Evolutionary conservation across 2,329 filamentous ascomycete genomes (phyloP), one percentile per base, ranked within the genome.

Genomic region (Neonectria coccinea): DNA sequence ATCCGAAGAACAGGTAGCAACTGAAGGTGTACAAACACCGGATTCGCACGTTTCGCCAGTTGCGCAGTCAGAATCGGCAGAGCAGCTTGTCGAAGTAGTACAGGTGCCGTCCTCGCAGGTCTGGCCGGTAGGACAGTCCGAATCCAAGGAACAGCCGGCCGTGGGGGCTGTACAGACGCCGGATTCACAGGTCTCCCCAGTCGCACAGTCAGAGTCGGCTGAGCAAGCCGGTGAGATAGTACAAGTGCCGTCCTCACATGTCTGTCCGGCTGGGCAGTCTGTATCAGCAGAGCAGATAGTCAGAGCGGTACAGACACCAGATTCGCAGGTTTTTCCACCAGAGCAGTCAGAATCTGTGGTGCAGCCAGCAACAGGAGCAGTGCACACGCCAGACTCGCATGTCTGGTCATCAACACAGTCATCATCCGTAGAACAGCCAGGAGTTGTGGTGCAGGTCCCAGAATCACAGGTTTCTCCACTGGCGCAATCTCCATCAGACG

Each of bases 361-460:
- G n/a, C 39, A 42, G 8, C 5, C n/a, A 42, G 39, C 1, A 18
- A 16, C 12, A 2, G 48, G 10, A 7, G n/a, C 10, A 27, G 44
- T 20, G 22, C 59, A 62, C 1, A 20, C 45, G 4, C 31, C 25
- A 18, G 25, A 50, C 25, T 50, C n/a, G 14, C 44, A 61, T 2
- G 6, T 60, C 50, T 48, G 22, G 22, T 51, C 57, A 55, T 33
- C 57, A 5, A 25, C 31, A 27, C 57, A 60, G 5, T 44, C 41
- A 11, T 33, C 31, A 8, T 44, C 41, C 9, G 18, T 20, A 6
- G 41, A 7, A 20, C 41, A 44, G 4, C 10, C 31, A 20, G n/a
- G 12, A 8, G n/a, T 20, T 10, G 16, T n/a, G 5, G n/a, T n/a
- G 31, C 57, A 60, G 7, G 29, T 60, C 29, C 57, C 57, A 10